Conservation (phyloP, 2,329 filamentous ascomycete genomes). For the Pseudocercospora eumusae region DNA sequence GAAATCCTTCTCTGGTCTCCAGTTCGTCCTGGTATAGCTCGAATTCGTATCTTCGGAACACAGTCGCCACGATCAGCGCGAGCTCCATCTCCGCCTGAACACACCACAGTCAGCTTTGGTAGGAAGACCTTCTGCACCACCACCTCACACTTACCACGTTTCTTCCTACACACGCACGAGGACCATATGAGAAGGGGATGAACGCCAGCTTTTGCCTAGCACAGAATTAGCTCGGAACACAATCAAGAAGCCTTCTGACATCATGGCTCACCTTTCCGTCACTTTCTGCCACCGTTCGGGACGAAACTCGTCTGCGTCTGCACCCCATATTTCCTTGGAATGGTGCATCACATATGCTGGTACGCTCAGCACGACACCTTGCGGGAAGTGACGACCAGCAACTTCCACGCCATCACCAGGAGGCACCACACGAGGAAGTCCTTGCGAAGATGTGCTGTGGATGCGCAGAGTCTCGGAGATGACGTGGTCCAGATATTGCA, state of each 20-base stretch:
- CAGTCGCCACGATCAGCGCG: constrained; percentile 43
- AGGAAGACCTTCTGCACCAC: background rate
- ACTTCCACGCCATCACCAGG: constrained; percentile 64
- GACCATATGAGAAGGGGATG: constrained; percentile 47
- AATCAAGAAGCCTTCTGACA: background rate
- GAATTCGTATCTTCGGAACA: constrained; percentile 42
- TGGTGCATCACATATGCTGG: constrained; percentile 47
- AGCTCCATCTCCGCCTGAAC: constrained; percentile 45
- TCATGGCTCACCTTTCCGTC: constrained; percentile 33
- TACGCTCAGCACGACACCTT: constrained; percentile 44
- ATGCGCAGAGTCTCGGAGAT: constrained; percentile 84
- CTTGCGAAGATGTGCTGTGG: constrained; percentile 83
- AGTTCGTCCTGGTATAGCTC: constrained; percentile 40
- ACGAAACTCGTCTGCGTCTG: constrained; percentile 44
- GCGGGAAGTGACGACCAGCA: constrained; percentile 67
- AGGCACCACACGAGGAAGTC: constrained; percentile 75
- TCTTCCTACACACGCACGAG: constrained; percentile 47
- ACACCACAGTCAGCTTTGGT: background rate
- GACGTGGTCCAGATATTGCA: constrained; percentile 73
- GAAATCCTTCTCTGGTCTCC: constrained; percentile 41
- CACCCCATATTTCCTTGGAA: constrained; percentile 45
- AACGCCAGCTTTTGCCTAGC: constrained; percentile 42
- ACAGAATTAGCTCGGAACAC: constrained; percentile 9
- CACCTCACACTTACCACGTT: constrained; percentile 38
- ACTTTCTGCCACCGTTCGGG: constrained; percentile 46